Percentiles rank a stretch among this genome's conserved stretches.
phyloP scores from a whole-genome alignment of 805 yeast genomes.

The Candida koratica region DNA sequence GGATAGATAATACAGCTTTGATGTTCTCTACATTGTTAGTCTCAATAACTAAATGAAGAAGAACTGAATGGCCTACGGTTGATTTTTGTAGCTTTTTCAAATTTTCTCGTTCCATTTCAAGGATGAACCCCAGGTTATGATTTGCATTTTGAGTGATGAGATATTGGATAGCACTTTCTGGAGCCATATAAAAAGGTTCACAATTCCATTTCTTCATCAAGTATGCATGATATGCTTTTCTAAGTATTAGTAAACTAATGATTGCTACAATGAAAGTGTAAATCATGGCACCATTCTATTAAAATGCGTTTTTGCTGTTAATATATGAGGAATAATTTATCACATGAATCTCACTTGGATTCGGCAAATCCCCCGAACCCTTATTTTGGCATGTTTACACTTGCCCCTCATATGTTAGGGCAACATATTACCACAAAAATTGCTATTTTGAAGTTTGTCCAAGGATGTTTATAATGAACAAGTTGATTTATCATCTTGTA shows the following conservation, averaged over 20 bases:
- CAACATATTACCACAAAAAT: too few relatives aligned
- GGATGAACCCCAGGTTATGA: slow-evolving; percentile 7
- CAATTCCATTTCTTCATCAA: slow-evolving; percentile 12
- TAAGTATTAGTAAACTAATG: background rate
- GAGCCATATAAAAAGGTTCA: background rate
- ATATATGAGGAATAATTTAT: background rate
- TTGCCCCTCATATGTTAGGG: too few relatives aligned
- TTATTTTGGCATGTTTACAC: too few relatives aligned
- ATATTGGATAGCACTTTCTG: slow-evolving; percentile 5
- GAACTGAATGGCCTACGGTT: slow-evolving; percentile 2
- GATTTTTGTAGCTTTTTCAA: background rate
- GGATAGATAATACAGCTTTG: slow-evolving; percentile 35
- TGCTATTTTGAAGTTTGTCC: too few relatives aligned
- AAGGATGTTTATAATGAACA: too few relatives aligned
- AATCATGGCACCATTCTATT: slow-evolving; percentile 2
- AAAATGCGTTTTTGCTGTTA: too few relatives aligned
- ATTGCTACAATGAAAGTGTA: slow-evolving; percentile 1
- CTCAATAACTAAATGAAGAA: slow-evolving; percentile 13
- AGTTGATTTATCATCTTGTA: too few relatives aligned
- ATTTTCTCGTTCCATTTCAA: slow-evolving; percentile 5
- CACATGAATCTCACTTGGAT: too few relatives aligned
- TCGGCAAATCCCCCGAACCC: too few relatives aligned
- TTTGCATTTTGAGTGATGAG: slow-evolving; percentile 1
- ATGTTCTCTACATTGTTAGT: slow-evolving; percentile 36
- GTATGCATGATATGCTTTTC: slow-evolving; percentile 1